These are phyloP conservation scores for Dovyalis caffra DNA, from an alignment of 345 rosid genomes.

Conservation along the genomic window DNA sequence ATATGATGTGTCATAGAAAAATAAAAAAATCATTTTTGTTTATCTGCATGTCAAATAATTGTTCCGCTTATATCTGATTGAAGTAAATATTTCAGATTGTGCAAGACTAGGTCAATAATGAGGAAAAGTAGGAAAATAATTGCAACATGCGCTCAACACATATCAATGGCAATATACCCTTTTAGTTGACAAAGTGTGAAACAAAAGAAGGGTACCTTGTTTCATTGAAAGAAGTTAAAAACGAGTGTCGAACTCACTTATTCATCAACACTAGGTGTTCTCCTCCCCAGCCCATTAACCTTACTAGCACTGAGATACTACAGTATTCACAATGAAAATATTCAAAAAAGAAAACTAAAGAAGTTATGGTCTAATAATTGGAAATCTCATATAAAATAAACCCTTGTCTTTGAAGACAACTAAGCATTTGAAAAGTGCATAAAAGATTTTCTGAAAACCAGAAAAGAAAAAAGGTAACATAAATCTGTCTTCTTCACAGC, in stretches of 20 bases:
- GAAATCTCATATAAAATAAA: background rate
- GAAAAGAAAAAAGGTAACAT: background rate
- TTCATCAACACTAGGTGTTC: background rate
- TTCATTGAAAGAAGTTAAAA: background rate
- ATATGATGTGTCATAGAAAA: background rate
- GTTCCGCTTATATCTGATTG: background rate
- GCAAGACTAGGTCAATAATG: background rate
- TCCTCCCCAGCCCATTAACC: background rate
- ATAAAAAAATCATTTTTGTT: background rate
- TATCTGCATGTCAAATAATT: conserved; percentile 1
- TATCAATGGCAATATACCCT: background rate
- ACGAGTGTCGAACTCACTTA: background rate
- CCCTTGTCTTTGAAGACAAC: background rate
- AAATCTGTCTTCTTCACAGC: background rate
- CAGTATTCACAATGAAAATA: background rate
- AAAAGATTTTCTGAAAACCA: background rate
- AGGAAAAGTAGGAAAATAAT: background rate
- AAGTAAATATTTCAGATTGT: background rate
- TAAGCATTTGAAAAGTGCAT: background rate
- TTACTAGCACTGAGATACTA: background rate
- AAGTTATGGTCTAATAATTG: background rate
- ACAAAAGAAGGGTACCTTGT: background rate
- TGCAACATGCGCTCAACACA: background rate
- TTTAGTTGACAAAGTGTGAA: background rate
- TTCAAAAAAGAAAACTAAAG: background rate